Percentiles rank a stretch among this genome's conserved stretches.
Evolutionary conservation across 495 filamentous ascomycete genomes (phyloP).

Genomic region (Aspergillus kassunensis): DNA sequence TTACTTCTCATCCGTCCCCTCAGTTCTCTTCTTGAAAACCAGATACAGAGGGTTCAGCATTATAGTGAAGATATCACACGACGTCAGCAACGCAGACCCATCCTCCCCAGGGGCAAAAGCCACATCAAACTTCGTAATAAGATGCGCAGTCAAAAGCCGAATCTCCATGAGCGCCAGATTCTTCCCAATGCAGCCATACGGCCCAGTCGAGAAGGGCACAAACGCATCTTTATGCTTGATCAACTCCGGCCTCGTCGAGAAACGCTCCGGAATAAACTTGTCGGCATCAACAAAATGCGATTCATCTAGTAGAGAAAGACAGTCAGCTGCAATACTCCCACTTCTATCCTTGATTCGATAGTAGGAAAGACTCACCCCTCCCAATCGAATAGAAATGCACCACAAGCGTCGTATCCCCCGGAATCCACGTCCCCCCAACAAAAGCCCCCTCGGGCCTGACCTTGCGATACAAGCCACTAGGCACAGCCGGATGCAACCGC

Average conservation of each 20-base stretch:
- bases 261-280: constrained; percentile 53
- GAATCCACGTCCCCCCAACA: constrained; percentile 40
- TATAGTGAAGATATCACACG: constrained; percentile 7
- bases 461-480: constrained; percentile 31
- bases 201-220: constrained; percentile 15
- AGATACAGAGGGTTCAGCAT: not conserved
- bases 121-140: constrained; percentile 22
- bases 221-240: constrained; percentile 15
- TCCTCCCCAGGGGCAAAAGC: constrained; percentile 20
- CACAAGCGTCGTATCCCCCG: constrained; percentile 31
- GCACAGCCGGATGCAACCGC: constrained; percentile 42
- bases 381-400: constrained; percentile 5
- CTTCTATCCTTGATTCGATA: no score
- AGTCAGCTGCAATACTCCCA: no score
- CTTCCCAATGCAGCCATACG: constrained; percentile 25
- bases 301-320: not conserved
- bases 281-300: constrained; percentile 23
- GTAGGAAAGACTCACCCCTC: not conserved
- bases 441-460: constrained; percentile 42
- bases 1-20: not conserved
- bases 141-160: constrained; percentile 15
- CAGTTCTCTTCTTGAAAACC: not conserved
- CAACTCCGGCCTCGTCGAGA: constrained; percentile 34
- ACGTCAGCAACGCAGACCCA: constrained; percentile 27
- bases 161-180: constrained; percentile 21